Percentiles rank a stretch among this genome's conserved stretches.
Conservation (phyloP, 352 stramenopile genomes). For the Phytophthora uliginosa region DNA sequence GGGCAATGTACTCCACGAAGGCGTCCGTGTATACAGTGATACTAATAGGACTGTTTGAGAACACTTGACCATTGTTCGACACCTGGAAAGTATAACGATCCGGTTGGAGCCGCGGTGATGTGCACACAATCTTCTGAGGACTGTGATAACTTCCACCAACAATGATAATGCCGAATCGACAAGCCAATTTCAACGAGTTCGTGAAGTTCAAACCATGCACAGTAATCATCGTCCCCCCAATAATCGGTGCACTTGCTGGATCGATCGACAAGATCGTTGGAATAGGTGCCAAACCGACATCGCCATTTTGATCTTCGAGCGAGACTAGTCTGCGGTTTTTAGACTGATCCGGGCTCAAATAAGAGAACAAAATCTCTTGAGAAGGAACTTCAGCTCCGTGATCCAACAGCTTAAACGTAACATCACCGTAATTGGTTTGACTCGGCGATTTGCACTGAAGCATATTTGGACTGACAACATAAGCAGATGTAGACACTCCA, state of each 20-base stretch:
- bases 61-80: slow-evolving; percentile 74
- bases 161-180: slow-evolving; percentile 80
- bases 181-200: slow-evolving; percentile 78
- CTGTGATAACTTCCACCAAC: slow-evolving; percentile 66
- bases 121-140: slow-evolving; percentile 62
- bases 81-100: slow-evolving; percentile 79
- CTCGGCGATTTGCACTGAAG: slow-evolving; percentile 54
- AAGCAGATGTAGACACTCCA: slow-evolving; percentile 30
- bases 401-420: slow-evolving; percentile 54
- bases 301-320: slow-evolving; percentile 4
- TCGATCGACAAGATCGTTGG: slow-evolving; percentile 35
- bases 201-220: slow-evolving; percentile 84
- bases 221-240: slow-evolving; percentile 73
- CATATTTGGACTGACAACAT: slow-evolving; percentile 33
- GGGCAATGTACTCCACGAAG: slow-evolving; percentile 74
- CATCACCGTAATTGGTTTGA: slow-evolving; percentile 42
- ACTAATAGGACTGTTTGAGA: slow-evolving; percentile 64
- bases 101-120: slow-evolving; percentile 62
- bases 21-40: slow-evolving; percentile 85
- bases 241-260: slow-evolving; percentile 21
- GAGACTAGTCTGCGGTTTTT: slow-evolving; percentile 12
- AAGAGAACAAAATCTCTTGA: slow-evolving; percentile 53
- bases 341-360: slow-evolving; percentile 34
- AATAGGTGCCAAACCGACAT: neutral
- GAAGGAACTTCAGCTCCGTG: slow-evolving; percentile 53